A percentile compares a stretch with the other conserved stretches of the same genome.
Conservation (phyloP, 805 yeast genomes). For the Aciculoconidium aculeatum region DNA sequence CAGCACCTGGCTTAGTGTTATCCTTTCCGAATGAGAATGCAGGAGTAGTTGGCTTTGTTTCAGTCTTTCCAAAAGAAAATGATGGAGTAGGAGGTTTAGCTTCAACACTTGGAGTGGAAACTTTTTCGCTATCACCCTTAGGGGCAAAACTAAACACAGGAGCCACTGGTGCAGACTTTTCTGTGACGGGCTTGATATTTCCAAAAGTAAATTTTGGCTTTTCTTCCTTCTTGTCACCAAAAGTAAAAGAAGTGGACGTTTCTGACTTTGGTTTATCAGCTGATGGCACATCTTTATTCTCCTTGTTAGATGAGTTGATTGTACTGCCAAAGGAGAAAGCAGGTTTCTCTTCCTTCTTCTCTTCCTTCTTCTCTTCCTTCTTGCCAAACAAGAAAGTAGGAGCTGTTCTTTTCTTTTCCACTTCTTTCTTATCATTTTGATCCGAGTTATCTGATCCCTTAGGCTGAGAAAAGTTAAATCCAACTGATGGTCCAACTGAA, state of each 20-base stretch:
- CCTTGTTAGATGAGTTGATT: not conserved
- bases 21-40: conserved; percentile 5
- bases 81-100: conserved; percentile 7
- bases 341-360: conserved; percentile 10
- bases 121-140: conserved; percentile 3
- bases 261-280: conserved; percentile 1
- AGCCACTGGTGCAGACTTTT: not conserved
- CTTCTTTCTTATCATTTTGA: too few species aligned
- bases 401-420: too few species aligned
- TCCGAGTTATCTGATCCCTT: too few species aligned
- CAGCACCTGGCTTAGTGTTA: conserved; percentile 2
- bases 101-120: conserved; percentile 2
- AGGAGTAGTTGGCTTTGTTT: conserved; percentile 3
- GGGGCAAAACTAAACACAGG: conserved; percentile 1
- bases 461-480: too few species aligned
- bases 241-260: too few species aligned
- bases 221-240: conserved; percentile 3
- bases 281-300: conserved; percentile 4
- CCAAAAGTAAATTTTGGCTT: conserved; percentile 17
- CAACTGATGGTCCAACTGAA: too few species aligned
- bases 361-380: not conserved
- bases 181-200: conserved; percentile 1
- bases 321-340: conserved; percentile 4
- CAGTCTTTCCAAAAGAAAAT: conserved; percentile 14
- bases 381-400: conserved; percentile 3